These are phyloP conservation scores for Termitomyces eurrhizus DNA, from an alignment of 768 basidiomycete genomes.

Conservation along the genomic window DNA sequence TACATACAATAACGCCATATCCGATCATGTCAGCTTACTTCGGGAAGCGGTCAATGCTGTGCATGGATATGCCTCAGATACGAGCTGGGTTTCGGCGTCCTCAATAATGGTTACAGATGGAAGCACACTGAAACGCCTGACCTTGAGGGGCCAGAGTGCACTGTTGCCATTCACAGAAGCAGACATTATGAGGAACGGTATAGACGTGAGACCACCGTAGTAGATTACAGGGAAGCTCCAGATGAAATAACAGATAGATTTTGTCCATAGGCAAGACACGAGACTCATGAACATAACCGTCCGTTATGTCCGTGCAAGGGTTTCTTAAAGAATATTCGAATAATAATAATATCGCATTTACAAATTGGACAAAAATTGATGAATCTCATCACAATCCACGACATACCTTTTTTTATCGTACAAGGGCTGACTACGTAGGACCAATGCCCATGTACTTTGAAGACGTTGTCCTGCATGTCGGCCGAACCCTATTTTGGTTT, in stretches of 20 bases:
- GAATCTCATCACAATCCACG: neutral
- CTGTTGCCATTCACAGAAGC: too few species aligned
- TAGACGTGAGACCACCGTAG: too few species aligned
- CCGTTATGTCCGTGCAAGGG: too few species aligned
- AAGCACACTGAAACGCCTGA: too few species aligned
- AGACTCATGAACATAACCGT: too few species aligned
- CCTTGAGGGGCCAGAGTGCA: neutral
- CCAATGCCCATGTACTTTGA: neutral
- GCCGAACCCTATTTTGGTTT: neutral
- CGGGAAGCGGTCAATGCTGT: neutral
- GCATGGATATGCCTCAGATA: neutral
- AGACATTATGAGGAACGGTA: too few species aligned
- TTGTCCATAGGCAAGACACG: too few species aligned
- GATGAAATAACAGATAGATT: neutral
- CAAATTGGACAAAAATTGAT: too few species aligned
- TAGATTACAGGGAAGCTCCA: neutral
- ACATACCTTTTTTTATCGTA: neutral
- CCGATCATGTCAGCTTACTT: neutral
- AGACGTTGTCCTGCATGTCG: neutral
- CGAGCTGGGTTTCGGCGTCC: too few species aligned
- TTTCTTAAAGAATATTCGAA: too few species aligned
- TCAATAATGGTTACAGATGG: neutral
- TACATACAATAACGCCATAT: neutral
- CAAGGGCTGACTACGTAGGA: neutral
- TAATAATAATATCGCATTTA: too few species aligned